Conservation (phyloP, 192 early-diverging fungal genomes). For the Rhizoclosmatium globosum region DNA sequence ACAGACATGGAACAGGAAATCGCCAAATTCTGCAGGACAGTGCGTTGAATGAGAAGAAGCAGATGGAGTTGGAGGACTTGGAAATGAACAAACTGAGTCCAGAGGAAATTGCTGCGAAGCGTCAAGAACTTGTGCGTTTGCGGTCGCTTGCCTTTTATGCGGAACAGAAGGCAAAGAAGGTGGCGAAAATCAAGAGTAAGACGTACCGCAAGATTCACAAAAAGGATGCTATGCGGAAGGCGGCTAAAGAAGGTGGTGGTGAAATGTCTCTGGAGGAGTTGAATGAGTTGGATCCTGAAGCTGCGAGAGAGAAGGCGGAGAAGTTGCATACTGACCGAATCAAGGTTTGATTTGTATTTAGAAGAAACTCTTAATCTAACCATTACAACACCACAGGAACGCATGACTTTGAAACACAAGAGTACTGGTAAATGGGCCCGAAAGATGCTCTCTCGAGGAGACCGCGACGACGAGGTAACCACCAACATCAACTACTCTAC, state of each 20-base stretch:
- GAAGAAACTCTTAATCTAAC: background rate
- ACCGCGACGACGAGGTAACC: slow-evolving; percentile 44
- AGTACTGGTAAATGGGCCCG: slow-evolving; percentile 98
- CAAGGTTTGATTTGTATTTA: slow-evolving; percentile 34
- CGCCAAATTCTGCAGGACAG: slow-evolving; percentile 70
- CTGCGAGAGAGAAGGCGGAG: slow-evolving; percentile 69
- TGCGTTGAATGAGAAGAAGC: slow-evolving; percentile 81
- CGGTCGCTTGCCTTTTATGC: slow-evolving; percentile 93
- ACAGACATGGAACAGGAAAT: slow-evolving; percentile 85
- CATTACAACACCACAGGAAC: slow-evolving; percentile 63
- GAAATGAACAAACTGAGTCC: slow-evolving; percentile 82
- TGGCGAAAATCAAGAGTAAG: slow-evolving; percentile 98
- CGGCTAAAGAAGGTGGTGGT: slow-evolving; percentile 30
- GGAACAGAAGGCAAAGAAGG: slow-evolving; percentile 88
- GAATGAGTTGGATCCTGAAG: slow-evolving; percentile 67
- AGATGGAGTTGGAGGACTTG: slow-evolving; percentile 84
- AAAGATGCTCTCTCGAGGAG: slow-evolving; percentile 63
- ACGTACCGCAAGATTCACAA: slow-evolving; percentile 89
- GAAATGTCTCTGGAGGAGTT: slow-evolving; percentile 60
- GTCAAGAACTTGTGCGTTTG: slow-evolving; percentile 86
- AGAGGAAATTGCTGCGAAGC: slow-evolving; percentile 81
- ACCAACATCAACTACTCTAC: background rate
- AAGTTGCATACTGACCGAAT: slow-evolving; percentile 83
- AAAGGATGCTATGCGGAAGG: slow-evolving; percentile 74
- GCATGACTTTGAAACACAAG: slow-evolving; percentile 93